These are phyloP conservation scores for Colletotrichum caudatum DNA, from an alignment of 2,329 filamentous ascomycete genomes.

Conservation along the genomic window DNA sequence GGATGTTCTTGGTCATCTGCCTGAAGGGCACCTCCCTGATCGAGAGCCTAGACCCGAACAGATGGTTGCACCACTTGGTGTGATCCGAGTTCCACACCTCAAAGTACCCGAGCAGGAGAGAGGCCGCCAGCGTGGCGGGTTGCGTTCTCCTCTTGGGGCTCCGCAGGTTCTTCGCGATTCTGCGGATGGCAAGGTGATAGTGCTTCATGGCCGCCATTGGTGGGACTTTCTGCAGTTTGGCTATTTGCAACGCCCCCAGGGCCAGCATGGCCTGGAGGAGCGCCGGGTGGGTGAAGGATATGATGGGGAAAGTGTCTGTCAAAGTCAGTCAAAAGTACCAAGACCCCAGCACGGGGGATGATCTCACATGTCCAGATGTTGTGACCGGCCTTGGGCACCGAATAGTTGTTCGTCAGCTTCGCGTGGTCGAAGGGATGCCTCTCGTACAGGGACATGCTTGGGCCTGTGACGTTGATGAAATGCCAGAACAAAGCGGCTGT, in stretches of 20 bases:
- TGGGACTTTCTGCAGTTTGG: conserved; percentile 80
- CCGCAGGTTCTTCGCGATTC: conserved; percentile 81
- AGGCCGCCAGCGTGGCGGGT: conserved; percentile 87
- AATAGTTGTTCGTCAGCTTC: conserved; percentile 71
- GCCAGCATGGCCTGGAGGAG: conserved; percentile 93
- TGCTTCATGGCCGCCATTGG: conserved; percentile 88
- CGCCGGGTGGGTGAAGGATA: conserved; percentile 86
- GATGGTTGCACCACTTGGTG: conserved; percentile 93
- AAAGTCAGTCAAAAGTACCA: conserved; percentile 33
- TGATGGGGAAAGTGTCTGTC: conserved; percentile 81
- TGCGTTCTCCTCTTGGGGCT: conserved; percentile 76
- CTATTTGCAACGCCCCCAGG: conserved; percentile 86
- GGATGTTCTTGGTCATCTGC: conserved; percentile 77
- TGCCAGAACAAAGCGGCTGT: conserved; percentile 90
- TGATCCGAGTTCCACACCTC: conserved; percentile 96
- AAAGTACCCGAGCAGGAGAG: conserved; percentile 88
- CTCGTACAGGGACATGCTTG: conserved; percentile 89
- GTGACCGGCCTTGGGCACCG: conserved; percentile 72
- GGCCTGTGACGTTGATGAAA: conserved; percentile 90
- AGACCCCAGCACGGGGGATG: neutral
- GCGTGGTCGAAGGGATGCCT: conserved; percentile 81
- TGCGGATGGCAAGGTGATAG: conserved; percentile 86
- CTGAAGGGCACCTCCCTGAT: conserved; percentile 85
- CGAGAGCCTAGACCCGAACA: conserved; percentile 85
- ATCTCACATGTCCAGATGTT: conserved; percentile 73